These are phyloP conservation scores for Venturiaceae sp. DNA, from an alignment of 2,329 filamentous ascomycete species.

Conservation along the genomic window DNA sequence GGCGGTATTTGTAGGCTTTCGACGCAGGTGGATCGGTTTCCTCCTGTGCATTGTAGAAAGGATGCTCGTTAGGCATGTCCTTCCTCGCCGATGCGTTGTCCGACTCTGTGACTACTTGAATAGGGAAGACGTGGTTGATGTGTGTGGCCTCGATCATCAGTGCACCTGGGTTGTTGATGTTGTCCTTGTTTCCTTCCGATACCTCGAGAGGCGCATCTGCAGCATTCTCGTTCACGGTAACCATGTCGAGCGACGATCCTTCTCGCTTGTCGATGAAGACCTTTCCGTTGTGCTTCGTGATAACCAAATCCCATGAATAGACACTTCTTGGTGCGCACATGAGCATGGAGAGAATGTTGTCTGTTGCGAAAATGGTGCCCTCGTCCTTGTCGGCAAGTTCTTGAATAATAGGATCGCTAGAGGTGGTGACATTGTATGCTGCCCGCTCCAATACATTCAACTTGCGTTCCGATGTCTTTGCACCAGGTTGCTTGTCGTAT, in stretches of 20 bases:
- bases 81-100: slow-evolving; percentile 56
- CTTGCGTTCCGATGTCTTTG: slow-evolving; percentile 76
- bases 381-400: slow-evolving; percentile 93
- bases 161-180: slow-evolving; percentile 85
- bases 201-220: slow-evolving; percentile 88
- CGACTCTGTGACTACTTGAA: slow-evolving; percentile 85
- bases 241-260: slow-evolving; percentile 88
- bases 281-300: slow-evolving; percentile 87
- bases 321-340: slow-evolving; percentile 97
- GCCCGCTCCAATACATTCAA: slow-evolving; percentile 85
- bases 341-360: slow-evolving; percentile 96
- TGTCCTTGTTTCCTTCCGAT: slow-evolving; percentile 85
- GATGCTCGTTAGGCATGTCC: slow-evolving; percentile 80
- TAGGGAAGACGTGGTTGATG: slow-evolving; percentile 99
- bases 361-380: slow-evolving; percentile 92
- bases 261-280: slow-evolving; percentile 99
- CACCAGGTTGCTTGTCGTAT: slow-evolving; percentile 85
- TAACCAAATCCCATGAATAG: slow-evolving; percentile 97
- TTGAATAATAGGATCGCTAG: slow-evolving; percentile 91
- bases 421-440: slow-evolving; percentile 96
- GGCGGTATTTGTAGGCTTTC: slow-evolving; percentile 97
- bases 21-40: slow-evolving; percentile 89
- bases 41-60: slow-evolving; percentile 91
- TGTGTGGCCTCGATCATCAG: slow-evolving; percentile 96
- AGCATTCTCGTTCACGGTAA: slow-evolving; percentile 98